Conservation (phyloP, 331 rosid species). For the Saraca asoca region DNA sequence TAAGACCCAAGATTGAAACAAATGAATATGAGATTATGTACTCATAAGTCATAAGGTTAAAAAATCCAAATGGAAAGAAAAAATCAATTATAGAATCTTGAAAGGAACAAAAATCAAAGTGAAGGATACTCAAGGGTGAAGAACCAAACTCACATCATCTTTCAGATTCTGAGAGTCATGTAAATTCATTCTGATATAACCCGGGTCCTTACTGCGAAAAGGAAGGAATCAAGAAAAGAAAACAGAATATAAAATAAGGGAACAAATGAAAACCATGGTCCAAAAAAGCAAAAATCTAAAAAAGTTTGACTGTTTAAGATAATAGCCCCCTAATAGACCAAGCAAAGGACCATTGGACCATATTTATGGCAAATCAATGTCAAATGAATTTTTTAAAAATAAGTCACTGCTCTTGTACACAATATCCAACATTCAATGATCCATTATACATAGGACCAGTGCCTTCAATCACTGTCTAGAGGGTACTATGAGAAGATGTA, state of each 20-base stretch:
- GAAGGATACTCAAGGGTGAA: constrained; percentile 5
- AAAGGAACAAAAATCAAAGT: not conserved
- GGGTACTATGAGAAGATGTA: constrained; percentile 1
- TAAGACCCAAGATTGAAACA: not conserved
- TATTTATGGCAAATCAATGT: too few species aligned
- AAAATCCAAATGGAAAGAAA: constrained; percentile 21
- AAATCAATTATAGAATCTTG: not conserved
- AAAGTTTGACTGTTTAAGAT: too few species aligned
- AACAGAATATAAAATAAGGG: constrained; percentile 14
- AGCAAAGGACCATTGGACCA: too few species aligned
- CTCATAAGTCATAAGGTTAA: constrained; percentile 5
- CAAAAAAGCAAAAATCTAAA: too few species aligned
- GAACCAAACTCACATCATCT: constrained; percentile 71
- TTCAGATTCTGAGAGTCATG: constrained; percentile 68
- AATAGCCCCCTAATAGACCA: too few species aligned
- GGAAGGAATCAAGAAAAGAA: not conserved
- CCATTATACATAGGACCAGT: too few species aligned
- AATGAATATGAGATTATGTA: not conserved
- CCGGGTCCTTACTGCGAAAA: constrained; percentile 91
- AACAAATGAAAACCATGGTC: not conserved
- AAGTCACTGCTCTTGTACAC: not conserved
- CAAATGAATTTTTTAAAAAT: not conserved
- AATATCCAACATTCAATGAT: too few species aligned
- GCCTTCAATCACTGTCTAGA: not conserved
- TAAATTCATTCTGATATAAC: constrained; percentile 70